Percentiles rank a stretch among this genome's conserved stretches.
Evolutionary conservation across 768 basidiomycete genomes (phyloP).

Genomic region (Pisolithus orientalis): DNA sequence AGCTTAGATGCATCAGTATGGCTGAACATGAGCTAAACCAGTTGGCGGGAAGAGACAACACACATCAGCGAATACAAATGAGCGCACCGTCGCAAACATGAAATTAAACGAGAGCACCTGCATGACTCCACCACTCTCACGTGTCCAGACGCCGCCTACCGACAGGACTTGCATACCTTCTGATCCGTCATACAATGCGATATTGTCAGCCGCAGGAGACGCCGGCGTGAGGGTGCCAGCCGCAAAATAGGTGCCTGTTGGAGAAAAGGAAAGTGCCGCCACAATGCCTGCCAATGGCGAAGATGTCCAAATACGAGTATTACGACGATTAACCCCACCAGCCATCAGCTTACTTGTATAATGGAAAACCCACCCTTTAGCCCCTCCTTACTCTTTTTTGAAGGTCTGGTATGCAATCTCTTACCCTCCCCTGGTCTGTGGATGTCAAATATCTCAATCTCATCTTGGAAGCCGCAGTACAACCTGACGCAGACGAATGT

Average conservation of each 20-base stretch:
- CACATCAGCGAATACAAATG: not conserved
- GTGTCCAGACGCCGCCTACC: constrained; percentile 46
- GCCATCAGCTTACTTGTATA: not conserved
- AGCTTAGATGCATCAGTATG: constrained; percentile 63
- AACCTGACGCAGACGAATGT: constrained; percentile 33
- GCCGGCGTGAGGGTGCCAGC: constrained; percentile 67
- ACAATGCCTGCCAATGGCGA: constrained; percentile 59
- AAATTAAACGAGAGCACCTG: constrained; percentile 34
- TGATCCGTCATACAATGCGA: constrained; percentile 60
- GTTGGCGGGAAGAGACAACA: constrained; percentile 5
- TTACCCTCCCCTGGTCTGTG: constrained; percentile 65
- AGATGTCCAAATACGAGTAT: not conserved
- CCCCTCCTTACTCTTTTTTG: constrained; percentile 76
- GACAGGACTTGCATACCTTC: constrained; percentile 46
- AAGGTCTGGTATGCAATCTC: constrained; percentile 63
- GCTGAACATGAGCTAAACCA: constrained; percentile 70
- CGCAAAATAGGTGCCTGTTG: constrained; percentile 62
- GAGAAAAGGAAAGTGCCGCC: constrained; percentile 74
- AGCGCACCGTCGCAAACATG: not conserved
- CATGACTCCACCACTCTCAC: constrained; percentile 34
- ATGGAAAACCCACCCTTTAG: constrained; percentile 61
- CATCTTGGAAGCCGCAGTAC: constrained; percentile 83
- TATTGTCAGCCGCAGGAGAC: constrained; percentile 40
- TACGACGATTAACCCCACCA: not conserved
- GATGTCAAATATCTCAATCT: constrained; percentile 83